phyloP scores from a whole-genome alignment of 129 eudicot genomes.

The Tagetes patula region DNA sequence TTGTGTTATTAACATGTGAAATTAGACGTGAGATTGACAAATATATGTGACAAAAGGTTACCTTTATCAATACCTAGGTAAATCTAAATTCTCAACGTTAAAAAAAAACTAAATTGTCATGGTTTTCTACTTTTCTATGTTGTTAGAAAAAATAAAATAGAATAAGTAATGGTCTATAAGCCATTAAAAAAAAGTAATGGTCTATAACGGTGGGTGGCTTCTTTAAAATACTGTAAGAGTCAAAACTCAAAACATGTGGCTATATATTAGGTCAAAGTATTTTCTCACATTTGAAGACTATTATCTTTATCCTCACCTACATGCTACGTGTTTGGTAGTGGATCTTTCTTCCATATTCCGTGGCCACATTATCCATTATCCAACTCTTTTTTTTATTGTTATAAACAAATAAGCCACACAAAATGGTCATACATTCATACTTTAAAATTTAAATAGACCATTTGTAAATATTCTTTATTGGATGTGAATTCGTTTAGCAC shows the following conservation, averaged over 20 bases:
- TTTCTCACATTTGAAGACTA: slow-evolving; percentile 2
- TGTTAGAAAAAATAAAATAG: neutral
- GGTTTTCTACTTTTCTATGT: neutral
- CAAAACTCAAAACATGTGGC: slow-evolving; percentile 18
- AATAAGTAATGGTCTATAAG: neutral
- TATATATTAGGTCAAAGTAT: neutral
- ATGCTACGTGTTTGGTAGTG: neutral
- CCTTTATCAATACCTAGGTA: too few relatives aligned
- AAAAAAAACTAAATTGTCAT: too few relatives aligned
- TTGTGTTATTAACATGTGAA: too few relatives aligned
- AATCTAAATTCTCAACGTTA: too few relatives aligned
- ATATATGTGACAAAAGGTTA: too few relatives aligned
- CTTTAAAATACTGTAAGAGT: neutral
- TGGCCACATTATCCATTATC: neutral
- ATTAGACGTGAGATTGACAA: too few relatives aligned
- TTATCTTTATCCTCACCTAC: slow-evolving; percentile 2
- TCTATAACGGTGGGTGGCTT: slow-evolving; percentile 11
- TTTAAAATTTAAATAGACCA: too few relatives aligned
- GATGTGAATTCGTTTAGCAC: too few relatives aligned
- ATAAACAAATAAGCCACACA: neutral
- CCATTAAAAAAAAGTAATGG: neutral
- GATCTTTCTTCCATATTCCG: slow-evolving; percentile 21
- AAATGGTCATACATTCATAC: neutral
- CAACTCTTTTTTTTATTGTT: neutral
- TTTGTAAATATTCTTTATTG: too few relatives aligned